Conservation (phyloP, 1,284 basidiomycete genomes). For the Stygiomarasmius scandens region DNA sequence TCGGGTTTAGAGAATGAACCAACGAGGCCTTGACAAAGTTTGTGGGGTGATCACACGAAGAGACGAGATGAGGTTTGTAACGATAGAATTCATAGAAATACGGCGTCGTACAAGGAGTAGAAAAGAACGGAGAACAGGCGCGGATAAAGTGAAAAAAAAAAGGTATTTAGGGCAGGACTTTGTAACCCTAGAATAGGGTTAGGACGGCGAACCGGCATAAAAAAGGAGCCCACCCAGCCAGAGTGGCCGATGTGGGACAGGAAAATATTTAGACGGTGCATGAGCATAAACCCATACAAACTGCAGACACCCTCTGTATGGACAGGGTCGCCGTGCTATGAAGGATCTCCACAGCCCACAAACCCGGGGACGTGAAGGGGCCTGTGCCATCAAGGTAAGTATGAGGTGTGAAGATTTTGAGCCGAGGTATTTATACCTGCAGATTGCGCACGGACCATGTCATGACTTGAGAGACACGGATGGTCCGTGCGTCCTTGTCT, state of each 20-base stretch:
- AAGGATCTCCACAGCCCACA: constrained; percentile 11
- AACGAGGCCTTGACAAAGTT: constrained; percentile 57
- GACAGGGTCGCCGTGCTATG: constrained; percentile 17
- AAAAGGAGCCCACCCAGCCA: constrained; percentile 7
- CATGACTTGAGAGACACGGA: too few species aligned
- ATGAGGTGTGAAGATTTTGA: constrained; percentile 1
- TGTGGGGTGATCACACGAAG: constrained; percentile 37
- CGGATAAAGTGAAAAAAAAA: background rate
- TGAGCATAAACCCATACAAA: constrained; percentile 14
- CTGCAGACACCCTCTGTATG: constrained; percentile 11
- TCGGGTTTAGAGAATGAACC: constrained; percentile 32
- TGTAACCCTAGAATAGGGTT: constrained; percentile 7
- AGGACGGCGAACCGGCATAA: constrained; percentile 1
- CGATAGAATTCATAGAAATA: background rate
- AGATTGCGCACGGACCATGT: constrained; percentile 9
- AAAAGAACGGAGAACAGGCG: background rate
- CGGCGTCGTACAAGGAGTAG: background rate
- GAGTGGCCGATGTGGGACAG: constrained; percentile 11
- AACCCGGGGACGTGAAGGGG: constrained; percentile 12
- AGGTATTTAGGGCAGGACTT: constrained; percentile 6
- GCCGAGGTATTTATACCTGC: constrained; percentile 1
- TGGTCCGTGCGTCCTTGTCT: too few species aligned
- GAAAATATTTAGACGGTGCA: constrained; percentile 15
- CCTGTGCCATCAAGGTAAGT: constrained; percentile 17
- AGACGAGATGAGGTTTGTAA: background rate